Base-by-base conservation (phyloP, 805 yeast genomes). In the Lachancea dasiensis region DNA sequence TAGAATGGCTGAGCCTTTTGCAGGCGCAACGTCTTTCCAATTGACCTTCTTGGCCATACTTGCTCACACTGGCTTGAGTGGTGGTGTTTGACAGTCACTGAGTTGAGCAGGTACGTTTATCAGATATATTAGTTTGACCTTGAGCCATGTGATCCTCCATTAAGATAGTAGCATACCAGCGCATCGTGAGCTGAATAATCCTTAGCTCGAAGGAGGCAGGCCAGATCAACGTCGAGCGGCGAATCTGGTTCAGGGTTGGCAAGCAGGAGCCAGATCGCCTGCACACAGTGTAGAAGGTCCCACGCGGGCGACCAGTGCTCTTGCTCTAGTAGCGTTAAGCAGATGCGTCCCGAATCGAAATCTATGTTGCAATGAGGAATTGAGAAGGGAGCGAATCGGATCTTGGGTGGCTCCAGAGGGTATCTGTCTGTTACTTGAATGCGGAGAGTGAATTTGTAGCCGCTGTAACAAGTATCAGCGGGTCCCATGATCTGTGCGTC, bases 291-390 rank as follows among this genome's bases (percentile, higher is more conserved):
- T 32, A 70, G 58, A 31, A 82, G 51, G 38, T 77, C 73, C 84
- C 86, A 81, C 1, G 84, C 85, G 0, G 90, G 89, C 0, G 84
- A 71, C 89, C 89, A 82, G 42, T 66, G 66, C 30, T 49, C 45
- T 2, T 46, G 54, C 39, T 76, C 73, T 34, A 82, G 59, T 7
- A 81, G 75, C 52, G 81, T 85, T 4, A 82, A 60, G 56, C 90
- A 82, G 6, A 82, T 79, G 45, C 79, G 85, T 1, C 90, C 90
- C 1, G 78, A 69, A 30, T 67, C 38, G 44, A 67, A 68, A 41
- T 68, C 64, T 3, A 74, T 65, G 48, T 74, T 74, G 16, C 74
- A 70, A 49, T 74, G 80, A 2, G 59, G 47, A 72, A 69, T 49
- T 52, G 67, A 22, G 41, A 54, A 33, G 46, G 58, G 38, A 34